A percentile compares a stretch with the other conserved stretches of the same genome.
Conservation (phyloP, 2,329 filamentous ascomycete species). For the Hymenoscyphus scutula region DNA sequence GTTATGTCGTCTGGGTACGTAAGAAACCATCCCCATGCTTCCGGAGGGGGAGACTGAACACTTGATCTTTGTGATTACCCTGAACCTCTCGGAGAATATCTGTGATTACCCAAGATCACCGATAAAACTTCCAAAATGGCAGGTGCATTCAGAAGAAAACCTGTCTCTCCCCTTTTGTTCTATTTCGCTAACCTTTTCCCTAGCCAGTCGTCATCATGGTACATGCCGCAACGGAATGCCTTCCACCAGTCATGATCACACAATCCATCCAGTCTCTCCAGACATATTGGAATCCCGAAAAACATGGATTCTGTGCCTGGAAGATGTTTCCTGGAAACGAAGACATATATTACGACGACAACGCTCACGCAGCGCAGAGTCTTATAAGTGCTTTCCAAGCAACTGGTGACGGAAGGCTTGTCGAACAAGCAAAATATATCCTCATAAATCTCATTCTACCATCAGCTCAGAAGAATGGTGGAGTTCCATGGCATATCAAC, state of each 20-base stretch:
- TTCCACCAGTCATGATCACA: conserved; percentile 9
- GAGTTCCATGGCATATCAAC: conserved; percentile 25
- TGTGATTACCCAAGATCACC: too few relatives aligned
- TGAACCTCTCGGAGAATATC: too few relatives aligned
- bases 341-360: conserved; percentile 28
- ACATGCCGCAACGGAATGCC: conserved; percentile 21
- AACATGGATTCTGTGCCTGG: conserved; percentile 26
- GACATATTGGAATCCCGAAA: conserved; percentile 24
- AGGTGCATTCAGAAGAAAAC: too few relatives aligned
- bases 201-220: conserved; percentile 24
- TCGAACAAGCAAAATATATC: conserved; percentile 20
- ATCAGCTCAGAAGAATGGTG: conserved; percentile 19
- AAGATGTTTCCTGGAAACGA: conserved; percentile 28
- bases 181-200: not conserved
- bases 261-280: conserved; percentile 16
- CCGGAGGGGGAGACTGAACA: too few relatives aligned
- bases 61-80: too few relatives aligned
- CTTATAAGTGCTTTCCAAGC: conserved; percentile 22
- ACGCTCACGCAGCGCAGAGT: conserved; percentile 23
- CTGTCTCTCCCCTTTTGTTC: too few relatives aligned
- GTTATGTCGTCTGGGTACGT: conserved; percentile 25
- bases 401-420: conserved; percentile 14
- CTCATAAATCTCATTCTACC: conserved; percentile 20
- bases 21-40: too few relatives aligned
- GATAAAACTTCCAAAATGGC: too few relatives aligned